phyloP scores from a whole-genome alignment of 2,329 filamentous ascomycete species.

The Colletotrichum eremochloae region DNA sequence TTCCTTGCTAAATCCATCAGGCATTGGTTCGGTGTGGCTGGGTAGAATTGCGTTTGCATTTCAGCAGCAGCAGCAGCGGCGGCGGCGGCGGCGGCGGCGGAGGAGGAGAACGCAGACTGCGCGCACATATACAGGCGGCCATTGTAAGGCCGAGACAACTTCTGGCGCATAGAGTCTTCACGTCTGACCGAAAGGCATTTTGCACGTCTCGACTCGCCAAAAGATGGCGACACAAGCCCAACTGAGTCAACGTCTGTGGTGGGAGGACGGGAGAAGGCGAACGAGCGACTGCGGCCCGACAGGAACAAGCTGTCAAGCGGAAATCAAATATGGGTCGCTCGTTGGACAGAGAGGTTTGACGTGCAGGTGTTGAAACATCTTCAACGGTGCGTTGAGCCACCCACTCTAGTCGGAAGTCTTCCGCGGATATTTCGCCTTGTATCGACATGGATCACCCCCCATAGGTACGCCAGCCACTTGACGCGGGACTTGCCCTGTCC shows the following conservation, averaged over 20 bases:
- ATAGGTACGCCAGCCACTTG: not conserved
- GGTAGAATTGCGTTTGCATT: too few species aligned
- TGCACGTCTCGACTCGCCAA: too few species aligned
- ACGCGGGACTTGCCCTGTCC: constrained; percentile 2
- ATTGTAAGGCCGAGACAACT: too few species aligned
- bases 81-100: not conserved
- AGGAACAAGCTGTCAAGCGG: constrained; percentile 29
- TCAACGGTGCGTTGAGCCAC: constrained; percentile 7
- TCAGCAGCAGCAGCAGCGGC: not conserved
- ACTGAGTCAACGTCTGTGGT: too few species aligned
- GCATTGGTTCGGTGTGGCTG: not conserved
- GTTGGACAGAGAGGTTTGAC: constrained; percentile 23
- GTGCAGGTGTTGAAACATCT: constrained; percentile 36
- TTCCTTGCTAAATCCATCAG: constrained; percentile 26
- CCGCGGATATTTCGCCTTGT: constrained; percentile 6
- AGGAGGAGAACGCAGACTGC: too few species aligned
- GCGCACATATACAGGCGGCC: too few species aligned
- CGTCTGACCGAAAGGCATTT: too few species aligned
- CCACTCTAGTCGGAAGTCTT: constrained; percentile 24
- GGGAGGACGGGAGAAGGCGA: not conserved
- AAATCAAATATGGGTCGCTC: constrained; percentile 34
- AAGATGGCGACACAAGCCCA: too few species aligned
- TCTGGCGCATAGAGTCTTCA: too few species aligned
- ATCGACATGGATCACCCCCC: constrained; percentile 24
- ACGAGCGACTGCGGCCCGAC: not conserved